Evolutionary conservation across 164 flowering plant species (phyloP).

Genomic region (Nymphaea colorata): DNA sequence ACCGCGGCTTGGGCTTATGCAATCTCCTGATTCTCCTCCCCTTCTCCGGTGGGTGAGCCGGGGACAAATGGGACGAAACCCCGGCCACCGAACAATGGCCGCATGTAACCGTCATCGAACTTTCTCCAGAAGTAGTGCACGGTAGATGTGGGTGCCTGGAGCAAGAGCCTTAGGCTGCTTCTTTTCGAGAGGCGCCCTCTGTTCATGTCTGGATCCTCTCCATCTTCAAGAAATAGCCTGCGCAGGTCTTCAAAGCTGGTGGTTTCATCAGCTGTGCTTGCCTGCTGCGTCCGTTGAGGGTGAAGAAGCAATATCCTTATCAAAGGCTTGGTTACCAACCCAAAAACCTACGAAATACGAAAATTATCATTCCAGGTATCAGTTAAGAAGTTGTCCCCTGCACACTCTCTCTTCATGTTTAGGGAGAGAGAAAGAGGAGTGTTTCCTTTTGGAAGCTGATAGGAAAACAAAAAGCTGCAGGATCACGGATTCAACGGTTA

Average conservation of each 20-base stretch:
- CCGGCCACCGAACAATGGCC: slow-evolving; percentile 70
- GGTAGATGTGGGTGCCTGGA: slow-evolving; percentile 45
- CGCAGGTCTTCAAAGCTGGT: slow-evolving; percentile 42
- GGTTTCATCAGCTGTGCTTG: slow-evolving; percentile 25
- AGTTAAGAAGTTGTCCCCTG: background rate
- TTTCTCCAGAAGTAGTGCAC: slow-evolving; percentile 77
- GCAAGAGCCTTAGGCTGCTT: slow-evolving; percentile 37
- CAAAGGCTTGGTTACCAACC: slow-evolving; percentile 60
- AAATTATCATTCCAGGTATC: background rate
- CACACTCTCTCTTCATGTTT: background rate
- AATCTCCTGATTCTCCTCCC: slow-evolving; percentile 4
- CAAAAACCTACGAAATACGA: slow-evolving; percentile 38
- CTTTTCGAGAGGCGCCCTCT: slow-evolving; percentile 8
- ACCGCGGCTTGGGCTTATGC: background rate
- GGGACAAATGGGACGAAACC: slow-evolving; percentile 58
- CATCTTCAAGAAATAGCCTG: slow-evolving; percentile 32
- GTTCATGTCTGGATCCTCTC: slow-evolving; percentile 7
- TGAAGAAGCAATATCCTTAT: slow-evolving; percentile 32
- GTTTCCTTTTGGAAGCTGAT: background rate
- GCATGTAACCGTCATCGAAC: slow-evolving; percentile 69
- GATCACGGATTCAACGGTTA: background rate
- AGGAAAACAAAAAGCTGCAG: background rate
- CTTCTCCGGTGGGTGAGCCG: slow-evolving; percentile 35
- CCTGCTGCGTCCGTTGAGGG: slow-evolving; percentile 10
- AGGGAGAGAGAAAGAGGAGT: background rate